Evolutionary conservation across 1,284 basidiomycete species (phyloP).

Genomic region (Xerocomus nothofagi): DNA sequence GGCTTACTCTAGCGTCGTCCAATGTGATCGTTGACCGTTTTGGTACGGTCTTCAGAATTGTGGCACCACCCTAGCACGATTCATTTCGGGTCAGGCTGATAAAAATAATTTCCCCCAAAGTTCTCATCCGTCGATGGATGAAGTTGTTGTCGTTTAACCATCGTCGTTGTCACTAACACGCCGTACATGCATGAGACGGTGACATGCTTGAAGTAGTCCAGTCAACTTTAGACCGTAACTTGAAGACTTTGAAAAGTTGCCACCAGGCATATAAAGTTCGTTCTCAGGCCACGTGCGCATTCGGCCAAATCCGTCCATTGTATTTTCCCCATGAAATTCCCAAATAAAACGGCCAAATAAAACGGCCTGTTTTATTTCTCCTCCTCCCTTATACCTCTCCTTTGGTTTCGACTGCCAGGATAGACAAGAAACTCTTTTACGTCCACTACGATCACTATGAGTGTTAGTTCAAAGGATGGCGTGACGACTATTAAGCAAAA

Average conservation of each 20-base stretch:
- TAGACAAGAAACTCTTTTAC: constrained; percentile 9
- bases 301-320: constrained; percentile 23
- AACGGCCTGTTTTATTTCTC: not conserved
- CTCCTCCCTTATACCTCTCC: not conserved
- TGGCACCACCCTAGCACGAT: not conserved
- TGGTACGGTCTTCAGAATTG: constrained; percentile 1
- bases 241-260: too few species aligned
- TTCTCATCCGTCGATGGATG: not conserved
- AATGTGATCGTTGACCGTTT: too few species aligned
- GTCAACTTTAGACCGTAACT: too few species aligned
- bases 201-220: too few species aligned
- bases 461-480: constrained; percentile 15
- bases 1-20: too few species aligned
- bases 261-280: too few species aligned
- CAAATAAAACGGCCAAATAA: constrained; percentile 33
- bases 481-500: constrained; percentile 53
- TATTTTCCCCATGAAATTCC: constrained; percentile 30
- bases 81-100: not conserved
- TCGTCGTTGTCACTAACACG: not conserved
- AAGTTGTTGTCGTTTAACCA: too few species aligned
- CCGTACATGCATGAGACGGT: too few species aligned
- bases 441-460: constrained; percentile 25
- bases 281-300: constrained; percentile 24
- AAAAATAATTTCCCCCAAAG: constrained; percentile 10
- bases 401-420: not conserved